Evolutionary conservation across 305 asterid genomes (phyloP), one percentile per base, ranked within the genome.

Genomic region (Solanum hybrid): DNA sequence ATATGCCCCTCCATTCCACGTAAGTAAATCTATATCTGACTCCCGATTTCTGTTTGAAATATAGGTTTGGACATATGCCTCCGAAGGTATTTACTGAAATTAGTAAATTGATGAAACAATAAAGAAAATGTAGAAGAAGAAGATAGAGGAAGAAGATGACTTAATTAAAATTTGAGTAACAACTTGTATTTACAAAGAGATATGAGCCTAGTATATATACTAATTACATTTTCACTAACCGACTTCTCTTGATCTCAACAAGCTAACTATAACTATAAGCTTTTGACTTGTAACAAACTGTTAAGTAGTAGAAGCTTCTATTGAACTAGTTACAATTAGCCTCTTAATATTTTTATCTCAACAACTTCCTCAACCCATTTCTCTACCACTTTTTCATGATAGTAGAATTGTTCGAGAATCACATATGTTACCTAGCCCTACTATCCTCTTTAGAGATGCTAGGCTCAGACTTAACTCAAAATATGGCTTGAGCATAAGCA

Each of bases 1-100:
- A 89, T 98, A 96, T 87, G 89, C 98, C 88, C 99, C 98, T 78
- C 99, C 99, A 10, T 98, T 98, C 95, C 99, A 96, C 91, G 99
- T 98, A 95, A 37, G 96, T 90, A 14, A 75, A 42, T 92, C 88
- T 26, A 89, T 36, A 64, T 38, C 69, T 5, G 45, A 69, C 38
- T 86, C 38, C 71, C 7, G 7, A 45, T 29, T 40, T 66, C 40
- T 87, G 81, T 87, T 71, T 32, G 19, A 87, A 72, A 87, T 87
- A 36, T 56, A 31, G n/a, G 42, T 56, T 32, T 85, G 15, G 76
- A 9, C 73, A 29, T 84, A 10, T 84, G 35, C 38, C 69, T 80
- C 66, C 5, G 26, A 11, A 69, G 76, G 76, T 26, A 69, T 69
- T 66, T 69, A 69, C 76, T 24, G 76, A 69, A 24, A 69, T 69